A percentile compares a stretch with the other conserved stretches of the same genome.
phyloP scores from a whole-genome alignment of 495 filamentous ascomycete species.

The Collariella sp. region DNA sequence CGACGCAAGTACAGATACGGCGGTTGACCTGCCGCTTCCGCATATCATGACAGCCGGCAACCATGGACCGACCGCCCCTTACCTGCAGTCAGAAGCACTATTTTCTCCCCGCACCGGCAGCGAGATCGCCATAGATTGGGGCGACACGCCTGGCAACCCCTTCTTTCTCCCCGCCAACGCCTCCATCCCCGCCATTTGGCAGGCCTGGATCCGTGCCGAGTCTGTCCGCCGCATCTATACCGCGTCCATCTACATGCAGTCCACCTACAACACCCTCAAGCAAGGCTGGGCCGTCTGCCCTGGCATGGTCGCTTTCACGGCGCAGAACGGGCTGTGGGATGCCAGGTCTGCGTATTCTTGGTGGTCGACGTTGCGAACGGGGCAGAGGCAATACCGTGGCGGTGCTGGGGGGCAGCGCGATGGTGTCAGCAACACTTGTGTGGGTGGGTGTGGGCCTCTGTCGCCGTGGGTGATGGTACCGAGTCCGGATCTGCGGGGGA shows the following conservation, averaged over 20 bases:
- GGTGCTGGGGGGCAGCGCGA: not conserved
- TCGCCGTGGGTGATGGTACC: constrained; percentile 11
- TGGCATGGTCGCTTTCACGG: constrained; percentile 25
- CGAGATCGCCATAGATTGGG: too few relatives aligned
- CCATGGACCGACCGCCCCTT: too few relatives aligned
- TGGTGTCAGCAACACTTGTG: not conserved
- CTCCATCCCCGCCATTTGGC: constrained; percentile 13
- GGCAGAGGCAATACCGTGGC: not conserved
- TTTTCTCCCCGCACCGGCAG: not conserved
- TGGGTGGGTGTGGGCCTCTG: constrained; percentile 7
- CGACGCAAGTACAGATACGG: too few relatives aligned
- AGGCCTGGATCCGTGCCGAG: constrained; percentile 33
- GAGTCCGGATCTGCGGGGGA: constrained; percentile 10
- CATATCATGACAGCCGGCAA: too few relatives aligned
- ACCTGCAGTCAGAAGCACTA: too few relatives aligned
- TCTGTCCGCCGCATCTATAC: constrained; percentile 29
- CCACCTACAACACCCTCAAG: constrained; percentile 27
- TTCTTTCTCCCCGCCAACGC: constrained; percentile 25
- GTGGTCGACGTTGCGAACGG: constrained; percentile 1
- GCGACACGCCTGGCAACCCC: too few relatives aligned
- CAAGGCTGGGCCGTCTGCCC: constrained; percentile 26
- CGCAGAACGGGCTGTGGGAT: constrained; percentile 29
- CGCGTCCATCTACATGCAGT: constrained; percentile 16
- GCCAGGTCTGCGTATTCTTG: constrained; percentile 24
- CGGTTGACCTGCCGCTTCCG: too few relatives aligned